Evolutionary conservation across 805 yeast species (phyloP).

Genomic region (Candida verbasci): DNA sequence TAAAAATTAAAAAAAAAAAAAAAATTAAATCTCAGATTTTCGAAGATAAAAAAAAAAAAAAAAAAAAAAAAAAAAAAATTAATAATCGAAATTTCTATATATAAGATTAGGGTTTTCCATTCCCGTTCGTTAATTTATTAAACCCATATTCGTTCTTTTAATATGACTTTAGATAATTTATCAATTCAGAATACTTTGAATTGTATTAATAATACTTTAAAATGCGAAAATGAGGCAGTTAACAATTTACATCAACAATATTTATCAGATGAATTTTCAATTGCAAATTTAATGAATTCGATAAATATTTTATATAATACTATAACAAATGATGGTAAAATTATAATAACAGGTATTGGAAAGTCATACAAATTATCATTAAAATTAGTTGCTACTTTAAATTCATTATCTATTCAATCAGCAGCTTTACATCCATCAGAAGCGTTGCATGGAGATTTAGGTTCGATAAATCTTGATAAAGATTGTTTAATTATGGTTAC

Average conservation of each 20-base stretch:
- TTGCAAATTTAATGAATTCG: conserved; percentile 39
- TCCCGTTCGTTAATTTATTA: background rate
- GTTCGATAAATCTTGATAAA: conserved; percentile 50
- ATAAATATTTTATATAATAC: conserved; percentile 31
- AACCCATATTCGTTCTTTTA: background rate
- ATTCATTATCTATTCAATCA: conserved; percentile 70
- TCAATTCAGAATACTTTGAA: conserved; percentile 12
- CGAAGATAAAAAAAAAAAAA: background rate
- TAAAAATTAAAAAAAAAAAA: too few relatives aligned
- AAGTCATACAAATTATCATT: conserved; percentile 76
- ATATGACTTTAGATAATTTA: background rate
- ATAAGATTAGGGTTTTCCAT: too few relatives aligned
- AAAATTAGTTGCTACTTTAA: conserved; percentile 77
- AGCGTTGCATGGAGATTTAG: conserved; percentile 88
- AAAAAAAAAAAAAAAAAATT: background rate
- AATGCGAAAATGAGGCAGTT: conserved; percentile 46
- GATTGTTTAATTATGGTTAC: conserved; percentile 65
- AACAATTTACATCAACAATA: conserved; percentile 43
- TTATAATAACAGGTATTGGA: conserved; percentile 80
- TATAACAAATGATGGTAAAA: conserved; percentile 50
- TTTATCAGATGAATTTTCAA: conserved; percentile 41
- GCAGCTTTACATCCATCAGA: conserved; percentile 75
- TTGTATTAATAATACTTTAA: conserved; percentile 39
- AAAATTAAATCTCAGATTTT: too few relatives aligned
- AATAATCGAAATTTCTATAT: background rate